Evolutionary conservation across 495 filamentous ascomycete species (phyloP).

Genomic region (Neurospora discreta): DNA sequence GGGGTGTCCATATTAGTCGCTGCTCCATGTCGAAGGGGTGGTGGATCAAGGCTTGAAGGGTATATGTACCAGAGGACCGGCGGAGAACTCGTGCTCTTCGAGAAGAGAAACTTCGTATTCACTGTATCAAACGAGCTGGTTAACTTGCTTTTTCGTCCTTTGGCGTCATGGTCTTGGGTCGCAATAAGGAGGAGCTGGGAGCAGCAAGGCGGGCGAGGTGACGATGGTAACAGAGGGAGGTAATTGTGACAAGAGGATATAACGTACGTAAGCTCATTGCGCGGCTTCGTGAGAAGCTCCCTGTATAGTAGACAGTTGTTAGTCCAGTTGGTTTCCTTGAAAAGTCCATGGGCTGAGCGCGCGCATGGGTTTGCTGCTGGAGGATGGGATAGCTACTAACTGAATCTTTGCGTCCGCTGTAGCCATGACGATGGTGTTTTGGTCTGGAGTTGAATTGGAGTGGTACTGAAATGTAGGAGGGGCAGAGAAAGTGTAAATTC

Average conservation of each 20-base stretch:
- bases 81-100: constrained; percentile 83
- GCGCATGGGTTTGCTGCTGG: background rate
- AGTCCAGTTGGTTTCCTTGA: background rate
- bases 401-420: background rate
- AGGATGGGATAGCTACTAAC: background rate
- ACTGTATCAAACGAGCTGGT: constrained; percentile 25
- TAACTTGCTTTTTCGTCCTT: constrained; percentile 1
- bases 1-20: background rate
- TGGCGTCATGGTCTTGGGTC: background rate
- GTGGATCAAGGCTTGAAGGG: constrained; percentile 36
- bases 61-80: constrained; percentile 32
- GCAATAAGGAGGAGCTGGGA: background rate
- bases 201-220: background rate
- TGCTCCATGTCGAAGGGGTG: background rate
- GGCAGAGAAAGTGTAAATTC: background rate
- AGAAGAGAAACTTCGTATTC: constrained; percentile 85
- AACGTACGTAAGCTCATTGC: constrained; percentile 68
- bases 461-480: background rate
- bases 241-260: background rate
- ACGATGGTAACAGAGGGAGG: background rate
- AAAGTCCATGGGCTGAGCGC: background rate
- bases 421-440: background rate
- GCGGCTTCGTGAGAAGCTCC: constrained; percentile 71
- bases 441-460: background rate
- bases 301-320: constrained; percentile 26